Evolutionary conservation across 2,329 filamentous ascomycete species (phyloP), one percentile per base, ranked within the genome.

Genomic region (Epicoccum nigrum): DNA sequence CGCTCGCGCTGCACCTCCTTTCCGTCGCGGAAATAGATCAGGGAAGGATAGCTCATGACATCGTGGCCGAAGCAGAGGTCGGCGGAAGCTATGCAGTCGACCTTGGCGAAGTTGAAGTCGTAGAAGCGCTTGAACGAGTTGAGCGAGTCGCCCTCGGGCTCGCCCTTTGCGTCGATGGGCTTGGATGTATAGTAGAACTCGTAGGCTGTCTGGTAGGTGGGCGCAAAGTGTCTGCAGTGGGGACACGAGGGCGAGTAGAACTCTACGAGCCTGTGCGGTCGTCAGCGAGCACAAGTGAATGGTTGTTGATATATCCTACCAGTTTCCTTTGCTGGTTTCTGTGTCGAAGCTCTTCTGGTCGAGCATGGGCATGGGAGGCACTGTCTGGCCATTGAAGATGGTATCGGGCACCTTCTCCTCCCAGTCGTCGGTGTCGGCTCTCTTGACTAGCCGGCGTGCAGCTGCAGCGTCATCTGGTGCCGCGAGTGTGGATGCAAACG

Each of bases 141-240:
- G 33, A 85, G 70, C 1, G 80, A 77, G 64, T 76, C 79, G 63
- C 71, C 76, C 21, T 73, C 68, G 35, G 76, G 78, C 8, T 77
- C 74, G 17, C 81, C 74, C 40, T 79, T 75, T 43, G 78, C 74
- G 8, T 55, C 47, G 20, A 87, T 77, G 13, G 88, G 87, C 64
- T 91, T 87, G 30, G 90, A 94, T 30, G 92, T 97, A 77, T 90
- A 86, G 78, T 97, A 99, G 74, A 87, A 97, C 77, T 99, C 94
- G 80, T 97, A 96, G 12, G 93, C 75, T 4, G 92, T 97, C 75
- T 97, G 92, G 80, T 86, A 97, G 42, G 85, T 87, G 7, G 94
- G 94, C 44, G 90, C 91, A 67, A 91, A 89, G 41, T 82, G 79
- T 70, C 82, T 82, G 77, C 92, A 97, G 74, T 96, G 91, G 38